Evolutionary conservation across 2,329 filamentous ascomycete genomes (phyloP), one percentile per base, ranked within the genome.

Genomic region (Fusarium odoratissimum): DNA sequence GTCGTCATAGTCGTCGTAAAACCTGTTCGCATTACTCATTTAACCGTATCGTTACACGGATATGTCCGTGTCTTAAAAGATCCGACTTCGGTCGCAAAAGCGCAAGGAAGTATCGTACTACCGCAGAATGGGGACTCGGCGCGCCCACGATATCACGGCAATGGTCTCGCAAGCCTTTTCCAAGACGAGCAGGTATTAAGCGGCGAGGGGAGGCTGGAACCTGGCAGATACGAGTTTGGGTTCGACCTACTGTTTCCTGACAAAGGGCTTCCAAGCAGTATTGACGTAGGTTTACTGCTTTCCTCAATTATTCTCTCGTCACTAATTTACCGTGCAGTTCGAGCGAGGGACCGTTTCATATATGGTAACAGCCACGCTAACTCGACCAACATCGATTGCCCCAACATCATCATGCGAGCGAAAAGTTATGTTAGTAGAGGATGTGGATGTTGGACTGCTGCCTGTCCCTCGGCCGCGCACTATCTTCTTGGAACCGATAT

Each of bases 321-420:
- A 56, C 67, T 74, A 46, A 76, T 62, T 21, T 28, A 16, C 14
- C 40, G 44, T 31, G 33, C 81, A 98, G 95, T 99, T 99, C 81
- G 96, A 98, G 83, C 91, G 95, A 79, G 96, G 96, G 40, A 95
- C 94, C 4, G 94, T 99, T 76, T 92, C 93, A 25, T 99, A 98
- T 83, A 91, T 95, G 84, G 89, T 98, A 76, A 95, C 94, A 10
- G 92, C 95, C 37, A 98, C 95, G 13, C 82, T 98, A 64, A 98
- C 95, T 25, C 91, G 95, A 63, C 95, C 96, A 25, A 96, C 93
- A 0, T 91, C 95, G 10, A 97, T 98, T 69, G 89, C 92, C 19
- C 92, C 95, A 4, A 95, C 92, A 5, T 88, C 91, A 14, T 92
- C 90, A 40, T 96, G 93, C 82, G 94, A 97, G 74, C 89, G 91